Evolutionary conservation across 169 alveolate species (phyloP), one percentile per base, ranked within the genome.

Genomic region (Plasmodium cynomolgi): DNA sequence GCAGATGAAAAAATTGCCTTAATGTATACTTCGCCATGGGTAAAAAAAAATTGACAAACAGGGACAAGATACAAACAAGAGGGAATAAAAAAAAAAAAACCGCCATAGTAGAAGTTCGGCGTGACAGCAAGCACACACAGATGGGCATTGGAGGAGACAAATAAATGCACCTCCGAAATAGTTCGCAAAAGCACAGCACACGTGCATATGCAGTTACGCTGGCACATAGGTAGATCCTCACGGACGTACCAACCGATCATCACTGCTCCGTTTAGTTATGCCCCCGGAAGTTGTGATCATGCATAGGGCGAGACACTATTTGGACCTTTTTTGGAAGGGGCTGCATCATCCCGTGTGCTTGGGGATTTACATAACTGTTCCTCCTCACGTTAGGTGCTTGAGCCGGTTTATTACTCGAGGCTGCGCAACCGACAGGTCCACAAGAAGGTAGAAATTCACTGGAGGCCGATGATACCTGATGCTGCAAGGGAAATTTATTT

Each of bases 251-350:
- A 9, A 81, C 26, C 29, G 41, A 33, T n/a, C 2, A 37, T 0
- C 41, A 74, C 8, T n/a, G 31, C 8, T 26, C 13, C 29, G 33
- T 62, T 62, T 20, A 62, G 68, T 58, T 86, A 39, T 86, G 62
- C 39, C 41, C 79, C 71, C 81, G 37, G 34, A 50, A 15, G 77
- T 80, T 79, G n/a, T 37, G 54, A 44, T 79, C 75, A 29, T 79
- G 31, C 74, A 68, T 73, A 9, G 94, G 94, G 0, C 88, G 94
- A 34, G 90, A 47, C 41, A 88, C 17, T 58, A 88, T 88, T 39
- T 88, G 94, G 47, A 88, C 94, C 20, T 80, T 88, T 58, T 88
- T 88, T 4, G 88, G 83, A 29, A 23, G 47, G 1, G 84, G 84
- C 11, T 37, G 73, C 86, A 80, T 58, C 26, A 26, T 54, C 33